These are phyloP conservation scores for Aquilaria agallochum DNA, from an alignment of 441 rosid species.

Conservation along the genomic window DNA sequence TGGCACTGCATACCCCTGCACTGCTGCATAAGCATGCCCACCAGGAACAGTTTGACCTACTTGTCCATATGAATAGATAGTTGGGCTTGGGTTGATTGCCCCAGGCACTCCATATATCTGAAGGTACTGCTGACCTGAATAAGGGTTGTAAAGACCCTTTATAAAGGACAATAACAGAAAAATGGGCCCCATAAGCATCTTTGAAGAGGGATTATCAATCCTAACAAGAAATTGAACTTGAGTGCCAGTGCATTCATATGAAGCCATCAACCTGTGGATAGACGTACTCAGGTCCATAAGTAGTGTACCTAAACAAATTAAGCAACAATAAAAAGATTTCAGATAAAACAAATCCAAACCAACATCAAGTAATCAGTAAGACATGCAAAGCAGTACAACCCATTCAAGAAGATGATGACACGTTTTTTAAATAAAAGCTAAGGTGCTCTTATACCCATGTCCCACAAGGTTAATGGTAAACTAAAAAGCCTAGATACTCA, in stretches of 20 bases:
- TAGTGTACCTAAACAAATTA: constrained; percentile 55
- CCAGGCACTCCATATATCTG: constrained; percentile 82
- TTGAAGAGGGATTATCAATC: constrained; percentile 5
- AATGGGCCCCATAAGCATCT: constrained; percentile 11
- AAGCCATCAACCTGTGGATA: constrained; percentile 63
- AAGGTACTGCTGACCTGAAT: constrained; percentile 82
- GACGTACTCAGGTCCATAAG: constrained; percentile 73
- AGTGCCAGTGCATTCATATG: constrained; percentile 1
- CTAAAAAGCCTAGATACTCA: constrained; percentile 17
- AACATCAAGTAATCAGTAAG: constrained; percentile 5
- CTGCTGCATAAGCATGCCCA: constrained; percentile 61
- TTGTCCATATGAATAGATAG: constrained; percentile 73
- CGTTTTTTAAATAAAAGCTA: constrained; percentile 7
- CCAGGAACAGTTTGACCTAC: constrained; percentile 59
- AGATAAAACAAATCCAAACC: constrained; percentile 4
- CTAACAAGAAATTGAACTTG: constrained; percentile 1
- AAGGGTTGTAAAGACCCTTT: constrained; percentile 81
- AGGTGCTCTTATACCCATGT: constrained; percentile 12
- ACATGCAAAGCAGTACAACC: not conserved
- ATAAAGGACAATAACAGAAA: constrained; percentile 10
- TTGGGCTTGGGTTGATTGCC: constrained; percentile 45
- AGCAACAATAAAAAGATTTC: constrained; percentile 12
- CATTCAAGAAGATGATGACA: not conserved
- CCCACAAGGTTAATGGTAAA: constrained; percentile 14
- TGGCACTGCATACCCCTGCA: constrained; percentile 76